These are phyloP conservation scores for Agaricales sp. DNA, from an alignment of 1,284 basidiomycete genomes.

Conservation along the genomic window DNA sequence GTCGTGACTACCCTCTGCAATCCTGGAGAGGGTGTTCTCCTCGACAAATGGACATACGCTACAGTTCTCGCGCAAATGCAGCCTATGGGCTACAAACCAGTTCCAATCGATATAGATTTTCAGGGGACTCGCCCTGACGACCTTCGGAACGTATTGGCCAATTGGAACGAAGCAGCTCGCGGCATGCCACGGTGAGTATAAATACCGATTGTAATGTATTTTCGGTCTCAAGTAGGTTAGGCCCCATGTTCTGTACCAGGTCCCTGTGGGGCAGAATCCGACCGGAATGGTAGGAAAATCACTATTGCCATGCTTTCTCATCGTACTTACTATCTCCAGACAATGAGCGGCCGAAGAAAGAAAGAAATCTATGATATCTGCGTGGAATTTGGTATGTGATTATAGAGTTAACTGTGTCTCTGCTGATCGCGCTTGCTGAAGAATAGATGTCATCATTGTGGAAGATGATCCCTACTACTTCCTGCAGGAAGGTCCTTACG, in stretches of 20 bases:
- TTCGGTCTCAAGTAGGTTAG: too few relatives aligned
- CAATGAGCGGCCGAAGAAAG: constrained; percentile 59
- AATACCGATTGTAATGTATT: too few relatives aligned
- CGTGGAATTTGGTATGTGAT: constrained; percentile 55
- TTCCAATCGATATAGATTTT: constrained; percentile 62
- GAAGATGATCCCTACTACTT: constrained; percentile 84
- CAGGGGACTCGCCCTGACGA: constrained; percentile 59
- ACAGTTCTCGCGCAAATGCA: constrained; percentile 15
- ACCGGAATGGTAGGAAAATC: constrained; percentile 50
- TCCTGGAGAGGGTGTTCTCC: constrained; percentile 62
- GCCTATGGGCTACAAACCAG: constrained; percentile 39
- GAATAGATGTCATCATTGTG: constrained; percentile 59
- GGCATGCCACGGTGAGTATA: constrained; percentile 39
- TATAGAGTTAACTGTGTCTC: constrained; percentile 8
- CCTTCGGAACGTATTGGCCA: constrained; percentile 47
- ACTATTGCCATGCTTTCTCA: neutral
- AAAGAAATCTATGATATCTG: constrained; percentile 73
- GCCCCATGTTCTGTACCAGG: constrained; percentile 68
- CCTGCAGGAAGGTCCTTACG: constrained; percentile 50
- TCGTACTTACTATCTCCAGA: constrained; percentile 23
- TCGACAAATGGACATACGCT: constrained; percentile 40
- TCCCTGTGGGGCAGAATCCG: constrained; percentile 74
- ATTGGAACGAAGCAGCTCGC: constrained; percentile 55
- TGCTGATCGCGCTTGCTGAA: constrained; percentile 3
- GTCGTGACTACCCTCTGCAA: constrained; percentile 52